Base-by-base conservation (phyloP, 305 asterid genomes). In the Fraxinus sp. region DNA sequence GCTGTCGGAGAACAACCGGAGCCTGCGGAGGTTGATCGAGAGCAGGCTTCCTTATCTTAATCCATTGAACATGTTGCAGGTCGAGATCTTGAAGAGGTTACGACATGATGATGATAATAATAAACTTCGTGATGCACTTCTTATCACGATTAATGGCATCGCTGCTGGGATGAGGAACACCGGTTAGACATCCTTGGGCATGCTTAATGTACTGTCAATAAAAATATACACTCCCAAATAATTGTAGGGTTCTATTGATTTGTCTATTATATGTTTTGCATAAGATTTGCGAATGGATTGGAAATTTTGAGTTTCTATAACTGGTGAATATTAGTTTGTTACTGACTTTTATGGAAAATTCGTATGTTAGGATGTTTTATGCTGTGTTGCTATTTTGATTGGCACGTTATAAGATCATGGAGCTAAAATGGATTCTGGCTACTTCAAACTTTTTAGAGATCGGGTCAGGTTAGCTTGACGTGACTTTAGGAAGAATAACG, bases 121-220 rank as follows among this genome's bases (percentile, higher is more conserved):
- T 70, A 90, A 93, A 85, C 93, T 96, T 57, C 84, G 97, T 79
- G 99, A 96, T 80, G 98, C 98, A 14, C 86, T 96, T 89, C 97
- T 95, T 11, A 93, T 96, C 39, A 92, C 97, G 32, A 91, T 96
- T n/a, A 96, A 96, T 24, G 98, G 99, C 57, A 96, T 96, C 78
- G 98, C 98, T 78, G 99, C 99, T 77, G 99, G 98, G 80, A 96
- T 96, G 98, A 95, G 97, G 88, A 93, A 96, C 91, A 95, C 97
- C 0, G 98, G 99, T 68, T 94, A 71, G 46, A 16, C 6, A 7
- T 71, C 22, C 24, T 1, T 30, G 76, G 41, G 18, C 11, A 32
- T 32, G 35, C 24, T 71, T 33, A 0, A 32, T 14, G 3, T 14
- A 32, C 46, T 33, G 41, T 32, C 32, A 26, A 71, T 59, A 28